phyloP scores from a whole-genome alignment of 2,329 filamentous ascomycete species.

The Malbranchea zuffiana region DNA sequence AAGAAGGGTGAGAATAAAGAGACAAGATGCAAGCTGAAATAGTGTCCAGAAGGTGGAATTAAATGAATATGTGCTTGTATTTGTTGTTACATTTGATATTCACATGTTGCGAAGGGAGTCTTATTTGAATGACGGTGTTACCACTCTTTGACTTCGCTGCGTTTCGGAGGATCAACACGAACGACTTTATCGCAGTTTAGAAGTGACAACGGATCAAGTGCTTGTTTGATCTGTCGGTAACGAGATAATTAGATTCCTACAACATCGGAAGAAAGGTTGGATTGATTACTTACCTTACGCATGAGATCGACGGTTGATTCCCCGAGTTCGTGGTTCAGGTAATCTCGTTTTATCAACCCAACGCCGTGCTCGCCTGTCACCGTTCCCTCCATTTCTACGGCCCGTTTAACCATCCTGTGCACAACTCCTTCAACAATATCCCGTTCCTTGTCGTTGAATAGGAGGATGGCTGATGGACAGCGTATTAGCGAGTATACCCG shows the following conservation, averaged over 20 bases:
- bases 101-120: too few species aligned
- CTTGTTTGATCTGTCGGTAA: slow-evolving; percentile 45
- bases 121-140: slow-evolving; percentile 16
- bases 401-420: slow-evolving; percentile 58
- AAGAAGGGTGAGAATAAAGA: too few species aligned
- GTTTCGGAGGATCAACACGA: slow-evolving; percentile 41
- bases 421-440: slow-evolving; percentile 48
- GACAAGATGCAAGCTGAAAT: too few species aligned
- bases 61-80: too few species aligned
- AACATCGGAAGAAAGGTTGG: not conserved
- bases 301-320: slow-evolving; percentile 52
- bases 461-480: slow-evolving; percentile 42
- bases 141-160: slow-evolving; percentile 41
- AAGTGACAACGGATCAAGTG: slow-evolving; percentile 54
- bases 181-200: slow-evolving; percentile 57
- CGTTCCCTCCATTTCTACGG: slow-evolving; percentile 60
- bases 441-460: slow-evolving; percentile 50
- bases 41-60: too few species aligned
- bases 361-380: slow-evolving; percentile 64
- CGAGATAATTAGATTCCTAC: slow-evolving; percentile 16
- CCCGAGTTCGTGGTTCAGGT: slow-evolving; percentile 52
- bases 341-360: slow-evolving; percentile 58
- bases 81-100: too few species aligned
- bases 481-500: not conserved
- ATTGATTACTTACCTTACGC: slow-evolving; percentile 44